Percentiles rank a stretch among this genome's conserved stretches.
These are phyloP conservation scores for Isabelozyma pseudorhagii DNA, from an alignment of 805 yeast genomes.

Conservation along the genomic window DNA sequence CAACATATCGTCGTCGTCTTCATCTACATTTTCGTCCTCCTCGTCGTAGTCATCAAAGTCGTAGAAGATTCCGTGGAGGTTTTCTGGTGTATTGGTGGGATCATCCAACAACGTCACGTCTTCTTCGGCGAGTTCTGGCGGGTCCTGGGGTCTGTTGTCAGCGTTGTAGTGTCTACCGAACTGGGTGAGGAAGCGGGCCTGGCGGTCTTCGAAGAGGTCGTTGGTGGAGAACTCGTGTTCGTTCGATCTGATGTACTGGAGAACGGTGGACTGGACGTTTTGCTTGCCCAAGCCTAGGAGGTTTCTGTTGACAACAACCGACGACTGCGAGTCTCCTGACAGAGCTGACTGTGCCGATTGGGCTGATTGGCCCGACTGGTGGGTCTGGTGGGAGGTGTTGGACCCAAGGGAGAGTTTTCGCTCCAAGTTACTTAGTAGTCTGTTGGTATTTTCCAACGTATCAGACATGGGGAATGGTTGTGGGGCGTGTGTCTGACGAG, in stretches of 20 bases:
- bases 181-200: conserved; percentile 26
- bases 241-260: conserved; percentile 29
- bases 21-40: conserved; percentile 19
- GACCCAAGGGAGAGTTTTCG: conserved; percentile 31
- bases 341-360: conserved; percentile 5
- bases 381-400: conserved; percentile 24
- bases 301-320: conserved; percentile 13
- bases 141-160: conserved; percentile 3
- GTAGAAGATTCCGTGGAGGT: conserved; percentile 1
- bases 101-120: conserved; percentile 1
- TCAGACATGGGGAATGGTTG: conserved; percentile 1
- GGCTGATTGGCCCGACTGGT: conserved; percentile 12
- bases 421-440: conserved; percentile 27
- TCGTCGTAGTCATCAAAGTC: conserved; percentile 5
- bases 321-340: conserved; percentile 10
- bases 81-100: neutral
- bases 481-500: neutral
- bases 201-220: conserved; percentile 36
- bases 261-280: conserved; percentile 29
- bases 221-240: conserved; percentile 26
- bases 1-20: conserved; percentile 42
- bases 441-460: conserved; percentile 24
- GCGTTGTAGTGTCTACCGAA: conserved; percentile 25
- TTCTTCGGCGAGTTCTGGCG: conserved; percentile 1
- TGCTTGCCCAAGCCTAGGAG: conserved; percentile 20